These are phyloP conservation scores for Esteya vermicola DNA, from an alignment of 2,329 filamentous ascomycete species.

Conservation along the genomic window DNA sequence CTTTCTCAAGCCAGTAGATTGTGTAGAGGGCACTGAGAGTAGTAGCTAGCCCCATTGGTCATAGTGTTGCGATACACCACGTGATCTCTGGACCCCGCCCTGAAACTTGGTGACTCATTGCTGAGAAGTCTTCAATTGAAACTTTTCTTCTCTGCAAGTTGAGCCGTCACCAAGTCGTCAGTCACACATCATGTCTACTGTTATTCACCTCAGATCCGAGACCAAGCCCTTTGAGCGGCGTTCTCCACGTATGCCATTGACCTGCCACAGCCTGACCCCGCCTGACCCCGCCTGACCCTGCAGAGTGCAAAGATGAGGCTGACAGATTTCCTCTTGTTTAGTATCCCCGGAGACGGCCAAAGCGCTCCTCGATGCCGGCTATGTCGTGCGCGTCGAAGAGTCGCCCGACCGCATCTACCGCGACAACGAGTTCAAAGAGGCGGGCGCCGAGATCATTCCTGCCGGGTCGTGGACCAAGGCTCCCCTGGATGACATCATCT, in stretches of 20 bases:
- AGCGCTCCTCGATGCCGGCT: conserved; percentile 53
- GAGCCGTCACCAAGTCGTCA: not conserved
- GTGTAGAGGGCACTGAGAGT: too few species aligned
- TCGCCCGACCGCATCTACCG: conserved; percentile 53
- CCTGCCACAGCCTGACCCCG: not conserved
- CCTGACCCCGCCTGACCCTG: too few species aligned
- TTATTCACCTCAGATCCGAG: conserved; percentile 10
- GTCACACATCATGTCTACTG: conserved; percentile 1
- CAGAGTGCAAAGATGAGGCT: not conserved
- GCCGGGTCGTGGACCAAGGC: conserved; percentile 55
- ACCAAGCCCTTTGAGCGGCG: conserved; percentile 14
- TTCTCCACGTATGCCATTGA: conserved; percentile 6
- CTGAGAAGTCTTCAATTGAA: too few species aligned
- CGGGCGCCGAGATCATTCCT: conserved; percentile 50
- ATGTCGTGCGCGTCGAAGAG: conserved; percentile 53
- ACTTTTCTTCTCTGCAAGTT: not conserved
- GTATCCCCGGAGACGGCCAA: conserved; percentile 18
- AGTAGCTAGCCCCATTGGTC: too few species aligned
- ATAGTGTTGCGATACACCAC: too few species aligned
- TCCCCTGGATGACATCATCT: conserved; percentile 53
- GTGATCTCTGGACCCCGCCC: too few species aligned
- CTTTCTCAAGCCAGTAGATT: too few species aligned
- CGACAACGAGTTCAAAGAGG: conserved; percentile 44
- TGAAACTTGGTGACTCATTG: too few species aligned
- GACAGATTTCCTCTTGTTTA: too few species aligned